Evolutionary conservation across 352 stramenopile species (phyloP).

Genomic region (Paralagenidium karlingii): DNA sequence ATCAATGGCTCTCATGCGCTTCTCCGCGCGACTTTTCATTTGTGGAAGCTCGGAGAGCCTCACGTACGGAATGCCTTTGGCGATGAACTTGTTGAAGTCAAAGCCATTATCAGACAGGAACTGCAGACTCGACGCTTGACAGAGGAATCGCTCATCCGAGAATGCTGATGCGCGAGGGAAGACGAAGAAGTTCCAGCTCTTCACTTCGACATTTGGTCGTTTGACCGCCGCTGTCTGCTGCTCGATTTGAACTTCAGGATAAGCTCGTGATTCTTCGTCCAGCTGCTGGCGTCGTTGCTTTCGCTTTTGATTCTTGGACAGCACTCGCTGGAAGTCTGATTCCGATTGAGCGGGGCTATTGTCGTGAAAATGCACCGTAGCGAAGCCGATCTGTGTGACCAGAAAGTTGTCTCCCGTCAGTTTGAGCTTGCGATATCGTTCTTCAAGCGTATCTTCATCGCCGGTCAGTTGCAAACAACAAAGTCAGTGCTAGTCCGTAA

Average conservation of each 20-base stretch:
- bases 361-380: constrained; percentile 28
- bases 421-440: constrained; percentile 66
- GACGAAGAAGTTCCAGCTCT: constrained; percentile 83
- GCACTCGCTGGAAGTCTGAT: too few relatives aligned
- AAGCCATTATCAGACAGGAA: constrained; percentile 78
- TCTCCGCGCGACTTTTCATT: constrained; percentile 40
- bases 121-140: constrained; percentile 65
- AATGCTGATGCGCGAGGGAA: constrained; percentile 55
- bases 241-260: constrained; percentile 40
- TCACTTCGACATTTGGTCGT: constrained; percentile 4
- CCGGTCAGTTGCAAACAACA: background rate
- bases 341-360: background rate
- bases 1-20: too few relatives aligned
- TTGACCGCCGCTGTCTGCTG: too few relatives aligned
- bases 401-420: constrained; percentile 64
- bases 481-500: background rate
- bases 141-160: constrained; percentile 63
- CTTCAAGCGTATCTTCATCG: constrained; percentile 48
- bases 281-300: too few relatives aligned
- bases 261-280: constrained; percentile 11
- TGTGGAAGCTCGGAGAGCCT: constrained; percentile 30
- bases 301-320: too few relatives aligned
- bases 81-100: constrained; percentile 82
- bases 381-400: constrained; percentile 74
- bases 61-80: constrained; percentile 68